phyloP scores from a whole-genome alignment of 2,329 filamentous ascomycete genomes.

The Pseudocercospora eumusae region DNA sequence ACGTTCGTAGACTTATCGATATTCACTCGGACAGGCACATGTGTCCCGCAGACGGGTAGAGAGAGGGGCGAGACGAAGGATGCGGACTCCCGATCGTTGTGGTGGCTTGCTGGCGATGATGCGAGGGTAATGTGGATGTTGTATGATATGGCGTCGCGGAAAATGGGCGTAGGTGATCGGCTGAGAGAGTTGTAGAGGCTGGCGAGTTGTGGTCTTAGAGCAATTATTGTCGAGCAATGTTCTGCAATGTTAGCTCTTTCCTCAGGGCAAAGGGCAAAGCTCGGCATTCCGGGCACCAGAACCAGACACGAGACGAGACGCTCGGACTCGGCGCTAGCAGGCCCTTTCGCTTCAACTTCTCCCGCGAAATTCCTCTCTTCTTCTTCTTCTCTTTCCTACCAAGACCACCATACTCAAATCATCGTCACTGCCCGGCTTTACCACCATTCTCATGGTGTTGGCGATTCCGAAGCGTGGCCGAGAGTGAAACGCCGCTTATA shows the following conservation, averaged over 20 bases:
- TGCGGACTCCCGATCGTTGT: constrained; percentile 18
- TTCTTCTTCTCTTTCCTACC: constrained; percentile 44
- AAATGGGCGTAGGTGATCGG: constrained; percentile 7
- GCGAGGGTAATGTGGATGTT: background rate
- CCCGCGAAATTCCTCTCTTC: constrained; percentile 24
- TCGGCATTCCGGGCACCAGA: background rate
- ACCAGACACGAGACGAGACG: too few species aligned
- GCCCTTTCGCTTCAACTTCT: constrained; percentile 15
- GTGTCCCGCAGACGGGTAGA: constrained; percentile 11
- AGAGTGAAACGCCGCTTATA: constrained; percentile 71
- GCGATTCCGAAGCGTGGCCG: constrained; percentile 70
- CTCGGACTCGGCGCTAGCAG: constrained; percentile 3
- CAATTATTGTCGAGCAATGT: constrained; percentile 4
- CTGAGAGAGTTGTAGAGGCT: constrained; percentile 3
- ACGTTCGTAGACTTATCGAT: background rate
- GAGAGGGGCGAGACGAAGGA: constrained; percentile 18
- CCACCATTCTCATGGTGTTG: constrained; percentile 52
- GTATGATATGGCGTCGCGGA: background rate
- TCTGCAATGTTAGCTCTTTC: constrained; percentile 6
- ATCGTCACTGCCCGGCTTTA: constrained; percentile 60
- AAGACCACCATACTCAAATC: constrained; percentile 74
- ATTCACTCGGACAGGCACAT: constrained; percentile 4
- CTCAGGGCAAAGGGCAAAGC: background rate
- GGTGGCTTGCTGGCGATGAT: constrained; percentile 14
- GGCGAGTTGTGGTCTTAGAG: background rate